Evolutionary conservation across 1,284 basidiomycete species (phyloP).

Genomic region (Rhodotorula sp.): DNA sequence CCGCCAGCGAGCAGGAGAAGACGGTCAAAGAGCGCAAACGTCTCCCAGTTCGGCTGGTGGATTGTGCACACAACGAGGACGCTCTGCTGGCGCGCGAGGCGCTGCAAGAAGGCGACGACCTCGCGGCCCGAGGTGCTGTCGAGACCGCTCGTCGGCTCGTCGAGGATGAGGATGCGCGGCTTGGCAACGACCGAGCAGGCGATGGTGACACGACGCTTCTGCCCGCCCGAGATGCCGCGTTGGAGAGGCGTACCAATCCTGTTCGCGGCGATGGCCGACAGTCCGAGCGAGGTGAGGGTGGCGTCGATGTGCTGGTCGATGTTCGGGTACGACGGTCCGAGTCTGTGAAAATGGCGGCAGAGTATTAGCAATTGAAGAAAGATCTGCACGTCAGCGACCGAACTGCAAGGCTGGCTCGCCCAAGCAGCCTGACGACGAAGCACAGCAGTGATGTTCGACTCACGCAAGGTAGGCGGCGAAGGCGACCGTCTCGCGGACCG

Average conservation of each 20-base stretch:
- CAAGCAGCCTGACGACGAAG: too few relatives aligned
- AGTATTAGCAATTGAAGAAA: neutral
- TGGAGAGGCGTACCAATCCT: slow-evolving; percentile 51
- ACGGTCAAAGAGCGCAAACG: slow-evolving; percentile 46
- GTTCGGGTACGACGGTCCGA: slow-evolving; percentile 8
- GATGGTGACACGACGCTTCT: slow-evolving; percentile 49
- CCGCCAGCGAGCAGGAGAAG: slow-evolving; percentile 46
- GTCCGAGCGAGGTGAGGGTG: slow-evolving; percentile 46
- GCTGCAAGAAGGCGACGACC: slow-evolving; percentile 44
- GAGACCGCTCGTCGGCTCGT: slow-evolving; percentile 50
- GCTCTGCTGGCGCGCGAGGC: slow-evolving; percentile 40
- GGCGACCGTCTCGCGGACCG: slow-evolving; percentile 49
- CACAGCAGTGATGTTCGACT: neutral
- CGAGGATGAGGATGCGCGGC: slow-evolving; percentile 50
- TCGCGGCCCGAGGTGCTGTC: slow-evolving; percentile 45
- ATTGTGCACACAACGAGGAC: slow-evolving; percentile 49
- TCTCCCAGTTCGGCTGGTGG: slow-evolving; percentile 49
- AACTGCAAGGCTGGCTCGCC: too few relatives aligned
- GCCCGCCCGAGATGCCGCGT: slow-evolving; percentile 51
- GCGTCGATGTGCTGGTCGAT: slow-evolving; percentile 34
- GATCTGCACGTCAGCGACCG: neutral
- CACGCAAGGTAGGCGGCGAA: slow-evolving; percentile 47
- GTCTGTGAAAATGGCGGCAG: slow-evolving; percentile 1
- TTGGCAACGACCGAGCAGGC: slow-evolving; percentile 48
- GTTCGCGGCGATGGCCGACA: slow-evolving; percentile 42